Conservation (phyloP, 495 filamentous ascomycete species). For the Penicillium pancosmium region DNA sequence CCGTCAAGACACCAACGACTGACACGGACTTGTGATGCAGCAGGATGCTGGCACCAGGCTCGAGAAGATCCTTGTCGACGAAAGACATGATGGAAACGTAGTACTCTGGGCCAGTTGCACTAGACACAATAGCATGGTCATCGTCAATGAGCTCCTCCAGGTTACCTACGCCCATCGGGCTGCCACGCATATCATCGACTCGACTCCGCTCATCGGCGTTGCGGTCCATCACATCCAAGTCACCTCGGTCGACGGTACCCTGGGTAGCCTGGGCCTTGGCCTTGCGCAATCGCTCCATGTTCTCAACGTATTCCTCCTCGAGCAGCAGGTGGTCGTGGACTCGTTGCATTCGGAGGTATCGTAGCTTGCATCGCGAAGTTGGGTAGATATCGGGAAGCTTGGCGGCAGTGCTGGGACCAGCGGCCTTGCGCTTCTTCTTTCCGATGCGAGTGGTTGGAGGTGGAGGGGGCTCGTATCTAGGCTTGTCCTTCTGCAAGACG, state of each 20-base stretch:
- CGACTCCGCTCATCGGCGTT: constrained; percentile 94
- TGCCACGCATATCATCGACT: constrained; percentile 98
- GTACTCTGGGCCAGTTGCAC: constrained; percentile 96
- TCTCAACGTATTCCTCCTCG: constrained; percentile 98
- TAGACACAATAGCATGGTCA: constrained; percentile 98
- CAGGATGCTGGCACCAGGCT: constrained; percentile 93
- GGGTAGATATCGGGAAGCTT: constrained; percentile 94
- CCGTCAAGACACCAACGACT: constrained; percentile 95
- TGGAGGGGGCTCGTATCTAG: constrained; percentile 98
- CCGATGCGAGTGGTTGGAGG: constrained; percentile 96
- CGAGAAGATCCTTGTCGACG: constrained; percentile 97
- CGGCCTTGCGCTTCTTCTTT: constrained; percentile 94
- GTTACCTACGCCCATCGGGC: constrained; percentile 97
- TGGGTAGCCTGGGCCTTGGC: constrained; percentile 79
- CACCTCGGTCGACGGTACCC: constrained; percentile 50
- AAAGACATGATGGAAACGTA: constrained; percentile 99
- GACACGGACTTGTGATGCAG: constrained; percentile 98
- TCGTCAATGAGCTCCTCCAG: constrained; percentile 99
- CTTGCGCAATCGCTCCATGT: constrained; percentile 92
- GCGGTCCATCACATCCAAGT: constrained; percentile 57
- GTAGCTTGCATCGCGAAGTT: constrained; percentile 95
- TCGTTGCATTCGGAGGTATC: constrained; percentile 95
- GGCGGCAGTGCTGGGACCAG: constrained; percentile 87
- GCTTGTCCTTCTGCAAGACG: constrained; percentile 86
- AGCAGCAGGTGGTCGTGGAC: constrained; percentile 96